Conservation (phyloP, 768 basidiomycete species). For the Artomyces pyxidatus region DNA sequence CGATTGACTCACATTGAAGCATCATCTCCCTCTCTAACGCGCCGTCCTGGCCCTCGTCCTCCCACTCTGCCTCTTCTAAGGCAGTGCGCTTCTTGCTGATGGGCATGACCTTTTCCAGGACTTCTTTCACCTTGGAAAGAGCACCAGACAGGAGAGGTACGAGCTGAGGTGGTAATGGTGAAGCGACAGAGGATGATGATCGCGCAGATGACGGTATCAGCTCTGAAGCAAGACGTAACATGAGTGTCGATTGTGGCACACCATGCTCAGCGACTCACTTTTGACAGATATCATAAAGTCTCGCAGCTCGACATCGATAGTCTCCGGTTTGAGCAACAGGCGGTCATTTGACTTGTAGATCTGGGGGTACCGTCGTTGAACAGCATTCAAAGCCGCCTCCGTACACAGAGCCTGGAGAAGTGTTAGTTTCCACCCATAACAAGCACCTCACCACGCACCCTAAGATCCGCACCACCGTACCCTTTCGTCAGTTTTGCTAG, state of each 20-base stretch:
- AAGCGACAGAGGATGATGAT: conserved; percentile 79
- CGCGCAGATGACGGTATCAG: conserved; percentile 92
- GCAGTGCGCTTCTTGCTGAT: conserved; percentile 73
- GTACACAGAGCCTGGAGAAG: conserved; percentile 82
- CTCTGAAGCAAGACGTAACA: conserved; percentile 38
- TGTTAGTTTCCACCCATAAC: conserved; percentile 8
- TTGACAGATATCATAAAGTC: conserved; percentile 98
- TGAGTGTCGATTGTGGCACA: conserved; percentile 4
- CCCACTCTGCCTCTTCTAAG: conserved; percentile 92
- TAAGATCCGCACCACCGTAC: conserved; percentile 93
- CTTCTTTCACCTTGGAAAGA: conserved; percentile 62
- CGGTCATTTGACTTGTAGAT: conserved; percentile 91
- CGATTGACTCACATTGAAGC: conserved; percentile 59
- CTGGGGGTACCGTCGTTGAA: conserved; percentile 93
- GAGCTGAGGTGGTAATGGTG: conserved; percentile 79
- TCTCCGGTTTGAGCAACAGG: conserved; percentile 74
- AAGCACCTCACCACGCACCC: conserved; percentile 45
- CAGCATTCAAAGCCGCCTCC: conserved; percentile 92
- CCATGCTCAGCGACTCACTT: conserved; percentile 48
- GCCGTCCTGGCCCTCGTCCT: conserved; percentile 75
- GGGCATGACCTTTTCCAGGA: conserved; percentile 72
- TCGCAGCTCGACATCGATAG: conserved; percentile 73
- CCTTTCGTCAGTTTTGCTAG: conserved; percentile 91
- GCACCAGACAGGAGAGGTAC: conserved; percentile 63
- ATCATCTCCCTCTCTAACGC: conserved; percentile 83